These are phyloP conservation scores for Boletales sp. DNA, from an alignment of 768 basidiomycete genomes.

Conservation along the genomic window DNA sequence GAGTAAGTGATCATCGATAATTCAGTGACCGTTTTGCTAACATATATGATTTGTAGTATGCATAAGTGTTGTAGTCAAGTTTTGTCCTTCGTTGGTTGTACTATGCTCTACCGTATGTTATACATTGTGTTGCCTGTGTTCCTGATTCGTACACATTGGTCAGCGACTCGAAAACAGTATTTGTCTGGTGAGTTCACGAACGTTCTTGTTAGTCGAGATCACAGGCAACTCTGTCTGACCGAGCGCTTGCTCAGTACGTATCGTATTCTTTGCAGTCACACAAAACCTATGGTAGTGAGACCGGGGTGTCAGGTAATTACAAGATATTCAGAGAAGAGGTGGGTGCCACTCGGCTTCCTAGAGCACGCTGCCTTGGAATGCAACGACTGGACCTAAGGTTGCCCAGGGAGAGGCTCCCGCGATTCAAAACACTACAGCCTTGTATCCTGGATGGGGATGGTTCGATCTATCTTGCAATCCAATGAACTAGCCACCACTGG, in stretches of 20 bases:
- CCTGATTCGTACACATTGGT: neutral
- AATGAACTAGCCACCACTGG: too few species aligned
- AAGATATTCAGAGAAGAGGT: too few species aligned
- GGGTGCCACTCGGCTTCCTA: neutral
- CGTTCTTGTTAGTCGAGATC: neutral
- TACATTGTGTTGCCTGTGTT: neutral
- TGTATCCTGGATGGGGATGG: too few species aligned
- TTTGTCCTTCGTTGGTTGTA: neutral
- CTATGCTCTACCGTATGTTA: conserved; percentile 10
- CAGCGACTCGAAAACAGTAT: neutral
- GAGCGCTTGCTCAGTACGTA: too few species aligned
- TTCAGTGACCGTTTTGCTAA: conserved; percentile 1
- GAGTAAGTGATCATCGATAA: conserved; percentile 49
- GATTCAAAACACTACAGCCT: too few species aligned
- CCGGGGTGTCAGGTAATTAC: too few species aligned
- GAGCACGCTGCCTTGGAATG: neutral
- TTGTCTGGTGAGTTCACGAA: neutral
- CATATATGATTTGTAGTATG: conserved; percentile 12
- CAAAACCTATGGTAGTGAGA: neutral
- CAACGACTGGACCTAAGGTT: neutral
- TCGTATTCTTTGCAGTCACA: too few species aligned
- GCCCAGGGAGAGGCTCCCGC: neutral
- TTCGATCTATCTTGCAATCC: too few species aligned
- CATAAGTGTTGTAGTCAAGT: conserved; percentile 8
- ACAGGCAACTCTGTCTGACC: neutral